Conservation (phyloP, 352 stramenopile species). For the Phytophthora hibernalis region DNA sequence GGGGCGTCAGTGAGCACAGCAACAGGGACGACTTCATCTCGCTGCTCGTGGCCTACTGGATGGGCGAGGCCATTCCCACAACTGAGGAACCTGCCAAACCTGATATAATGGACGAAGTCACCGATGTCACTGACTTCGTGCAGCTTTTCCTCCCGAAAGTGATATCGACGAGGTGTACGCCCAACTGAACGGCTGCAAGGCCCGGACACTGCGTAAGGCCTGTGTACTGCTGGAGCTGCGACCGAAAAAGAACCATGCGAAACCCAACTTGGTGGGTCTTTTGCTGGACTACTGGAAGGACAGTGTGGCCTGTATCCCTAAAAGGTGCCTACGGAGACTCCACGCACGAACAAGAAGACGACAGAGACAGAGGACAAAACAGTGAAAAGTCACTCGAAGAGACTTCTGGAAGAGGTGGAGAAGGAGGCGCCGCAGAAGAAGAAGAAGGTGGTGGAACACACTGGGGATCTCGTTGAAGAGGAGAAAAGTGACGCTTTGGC, state of each 20-base stretch:
- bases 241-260: slow-evolving; percentile 21
- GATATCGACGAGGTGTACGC: slow-evolving; percentile 19
- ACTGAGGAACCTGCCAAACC: not conserved
- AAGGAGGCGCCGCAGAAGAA: slow-evolving; percentile 17
- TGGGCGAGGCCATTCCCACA: not conserved
- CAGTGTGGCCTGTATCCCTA: not conserved
- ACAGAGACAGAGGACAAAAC: not conserved
- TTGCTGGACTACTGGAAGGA: slow-evolving; percentile 31
- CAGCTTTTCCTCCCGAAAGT: slow-evolving; percentile 21
- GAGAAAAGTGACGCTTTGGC: not conserved
- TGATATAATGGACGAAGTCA: slow-evolving; percentile 10
- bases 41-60: slow-evolving; percentile 25
- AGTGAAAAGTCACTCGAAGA: slow-evolving; percentile 3
- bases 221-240: slow-evolving; percentile 31
- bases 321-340: too few species aligned
- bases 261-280: slow-evolving; percentile 20
- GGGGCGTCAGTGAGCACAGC: slow-evolving; percentile 10
- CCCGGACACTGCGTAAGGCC: slow-evolving; percentile 21
- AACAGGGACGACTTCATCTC: slow-evolving; percentile 28
- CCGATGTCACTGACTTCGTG: slow-evolving; percentile 22
- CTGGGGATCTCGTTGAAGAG: slow-evolving; percentile 1
- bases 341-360: not conserved
- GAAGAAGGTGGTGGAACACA: slow-evolving; percentile 21
- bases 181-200: slow-evolving; percentile 20
- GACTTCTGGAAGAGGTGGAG: slow-evolving; percentile 3